Percentiles rank a stretch among this genome's conserved stretches.
Conservation (phyloP, 192 early-diverging fungal species). For the Coemansia sp. region DNA sequence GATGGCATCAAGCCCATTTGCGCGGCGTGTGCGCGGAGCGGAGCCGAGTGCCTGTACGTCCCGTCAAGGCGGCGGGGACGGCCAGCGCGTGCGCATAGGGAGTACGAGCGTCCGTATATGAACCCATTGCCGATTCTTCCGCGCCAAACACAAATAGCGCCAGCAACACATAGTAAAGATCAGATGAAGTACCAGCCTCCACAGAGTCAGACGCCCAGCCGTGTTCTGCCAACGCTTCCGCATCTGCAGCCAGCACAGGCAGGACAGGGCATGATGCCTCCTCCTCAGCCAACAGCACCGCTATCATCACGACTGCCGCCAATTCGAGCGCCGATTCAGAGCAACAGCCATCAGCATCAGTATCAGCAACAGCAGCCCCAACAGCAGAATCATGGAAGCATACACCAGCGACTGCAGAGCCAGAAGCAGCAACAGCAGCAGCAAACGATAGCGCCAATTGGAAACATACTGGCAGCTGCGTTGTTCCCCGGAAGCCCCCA, state of each 20-base stretch:
- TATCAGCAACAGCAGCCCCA: constrained; percentile 15
- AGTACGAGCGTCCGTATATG: constrained; percentile 49
- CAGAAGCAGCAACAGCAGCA: constrained; percentile 12
- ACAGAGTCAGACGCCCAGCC: constrained; percentile 23
- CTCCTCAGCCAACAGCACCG: constrained; percentile 34
- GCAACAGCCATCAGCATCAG: constrained; percentile 8
- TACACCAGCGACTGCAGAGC: constrained; percentile 15
- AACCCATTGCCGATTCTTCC: constrained; percentile 55
- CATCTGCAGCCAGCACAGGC: constrained; percentile 46
- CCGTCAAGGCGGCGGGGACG: constrained; percentile 52
- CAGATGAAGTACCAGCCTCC: constrained; percentile 24
- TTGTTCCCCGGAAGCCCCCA: constrained; percentile 53
- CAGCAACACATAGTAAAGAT: constrained; percentile 12
- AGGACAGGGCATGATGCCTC: constrained; percentile 47
- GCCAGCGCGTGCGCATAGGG: constrained; percentile 48
- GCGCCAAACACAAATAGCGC: constrained; percentile 27
- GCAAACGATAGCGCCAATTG: constrained; percentile 41
- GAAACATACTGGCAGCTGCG: constrained; percentile 41
- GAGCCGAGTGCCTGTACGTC: constrained; percentile 50
- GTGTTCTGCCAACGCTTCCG: constrained; percentile 43
- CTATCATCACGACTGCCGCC: constrained; percentile 32
- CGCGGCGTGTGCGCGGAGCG: constrained; percentile 42
- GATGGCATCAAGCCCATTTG: constrained; percentile 54
- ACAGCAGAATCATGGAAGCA: constrained; percentile 11
- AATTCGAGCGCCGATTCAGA: constrained; percentile 27